Percentiles rank a stretch among this genome's conserved stretches.
These are phyloP conservation scores for Pholiota microspora DNA, from an alignment of 768 basidiomycete genomes.

Conservation along the genomic window DNA sequence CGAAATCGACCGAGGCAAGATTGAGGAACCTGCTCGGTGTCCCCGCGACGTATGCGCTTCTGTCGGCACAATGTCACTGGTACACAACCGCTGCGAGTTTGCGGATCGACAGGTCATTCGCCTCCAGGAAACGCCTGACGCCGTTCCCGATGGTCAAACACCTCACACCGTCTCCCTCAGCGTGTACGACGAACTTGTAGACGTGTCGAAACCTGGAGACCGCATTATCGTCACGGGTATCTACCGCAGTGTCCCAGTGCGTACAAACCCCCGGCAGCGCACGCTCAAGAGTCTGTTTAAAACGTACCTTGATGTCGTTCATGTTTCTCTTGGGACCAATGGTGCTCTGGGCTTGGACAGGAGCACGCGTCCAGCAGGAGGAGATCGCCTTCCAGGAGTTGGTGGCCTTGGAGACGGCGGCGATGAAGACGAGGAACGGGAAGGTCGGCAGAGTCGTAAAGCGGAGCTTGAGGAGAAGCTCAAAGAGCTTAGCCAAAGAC, in stretches of 20 bases:
- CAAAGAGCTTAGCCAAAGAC: constrained; percentile 63
- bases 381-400: constrained; percentile 66
- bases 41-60: constrained; percentile 91
- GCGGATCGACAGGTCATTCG: constrained; percentile 94
- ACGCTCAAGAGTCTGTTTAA: constrained; percentile 96
- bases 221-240: constrained; percentile 89
- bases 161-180: constrained; percentile 96
- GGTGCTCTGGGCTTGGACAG: constrained; percentile 75
- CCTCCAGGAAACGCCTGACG: constrained; percentile 96
- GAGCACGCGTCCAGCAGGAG: constrained; percentile 68
- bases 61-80: constrained; percentile 87
- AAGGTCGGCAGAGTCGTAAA: constrained; percentile 42
- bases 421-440: constrained; percentile 33
- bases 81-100: constrained; percentile 97
- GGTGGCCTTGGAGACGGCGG: constrained; percentile 71
- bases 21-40: constrained; percentile 88
- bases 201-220: constrained; percentile 95
- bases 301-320: constrained; percentile 95
- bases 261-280: constrained; percentile 89
- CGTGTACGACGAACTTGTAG: constrained; percentile 98
- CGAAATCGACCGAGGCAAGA: constrained; percentile 97
- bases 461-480: constrained; percentile 83
- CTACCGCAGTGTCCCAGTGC: constrained; percentile 92
- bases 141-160: constrained; percentile 96
- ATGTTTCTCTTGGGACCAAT: constrained; percentile 76